A percentile compares a stretch with the other conserved stretches of the same genome.
Evolutionary conservation across 2,329 filamentous ascomycete genomes (phyloP).

Genomic region (Podosphaera leucotricha): DNA sequence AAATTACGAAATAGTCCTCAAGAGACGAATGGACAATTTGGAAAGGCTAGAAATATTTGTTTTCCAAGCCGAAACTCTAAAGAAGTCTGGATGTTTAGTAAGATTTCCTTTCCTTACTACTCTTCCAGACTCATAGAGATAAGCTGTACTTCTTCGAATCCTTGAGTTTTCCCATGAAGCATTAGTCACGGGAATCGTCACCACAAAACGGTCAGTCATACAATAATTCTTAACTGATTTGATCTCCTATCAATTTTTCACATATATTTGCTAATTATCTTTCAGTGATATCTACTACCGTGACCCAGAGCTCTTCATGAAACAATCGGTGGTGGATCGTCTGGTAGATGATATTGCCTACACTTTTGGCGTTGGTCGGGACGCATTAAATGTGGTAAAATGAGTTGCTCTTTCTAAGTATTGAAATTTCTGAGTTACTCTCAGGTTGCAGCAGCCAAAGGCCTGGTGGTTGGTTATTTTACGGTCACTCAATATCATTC

Average conservation of each 20-base stretch:
- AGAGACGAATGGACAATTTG: not conserved
- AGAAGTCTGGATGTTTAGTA: conserved; percentile 30
- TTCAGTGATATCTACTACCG: conserved; percentile 63
- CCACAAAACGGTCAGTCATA: conserved; percentile 34
- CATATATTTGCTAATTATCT: conserved; percentile 1
- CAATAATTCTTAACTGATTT: not conserved
- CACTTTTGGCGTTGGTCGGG: conserved; percentile 39
- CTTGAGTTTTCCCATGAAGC: conserved; percentile 36
- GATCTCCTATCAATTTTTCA: not conserved
- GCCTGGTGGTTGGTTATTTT: conserved; percentile 38
- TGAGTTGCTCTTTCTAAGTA: not conserved
- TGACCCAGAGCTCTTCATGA: conserved; percentile 45
- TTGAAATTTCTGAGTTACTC: not conserved
- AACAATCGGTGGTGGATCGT: conserved; percentile 42
- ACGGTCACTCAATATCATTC: conserved; percentile 23
- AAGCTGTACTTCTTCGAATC: conserved; percentile 34
- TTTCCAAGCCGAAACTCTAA: conserved; percentile 26
- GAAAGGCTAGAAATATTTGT: conserved; percentile 5
- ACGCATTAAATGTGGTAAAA: conserved; percentile 43
- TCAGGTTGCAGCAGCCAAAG: conserved; percentile 51
- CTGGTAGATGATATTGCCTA: conserved; percentile 53
- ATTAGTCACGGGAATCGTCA: conserved; percentile 26
- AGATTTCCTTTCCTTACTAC: conserved; percentile 3
- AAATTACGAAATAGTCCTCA: conserved; percentile 1
- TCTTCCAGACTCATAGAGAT: not conserved